Base-by-base conservation (phyloP, 2,329 filamentous ascomycete genomes). In the Verticillium dahliae region DNA sequence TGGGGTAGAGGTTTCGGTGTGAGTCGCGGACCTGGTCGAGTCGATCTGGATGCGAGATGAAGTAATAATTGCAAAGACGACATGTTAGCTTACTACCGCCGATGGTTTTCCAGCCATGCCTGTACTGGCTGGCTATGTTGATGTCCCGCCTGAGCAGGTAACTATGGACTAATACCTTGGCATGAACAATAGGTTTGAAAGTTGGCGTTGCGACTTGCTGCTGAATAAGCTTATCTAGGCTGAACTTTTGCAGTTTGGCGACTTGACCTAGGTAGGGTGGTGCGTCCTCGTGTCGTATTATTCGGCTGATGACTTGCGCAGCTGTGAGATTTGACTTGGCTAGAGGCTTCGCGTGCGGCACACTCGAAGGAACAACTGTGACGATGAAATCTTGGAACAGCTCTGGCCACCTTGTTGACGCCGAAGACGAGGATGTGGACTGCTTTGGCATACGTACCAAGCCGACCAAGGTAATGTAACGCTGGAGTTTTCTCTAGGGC, bases 1-100 rank as follows among this genome's bases (percentile, higher is more conserved):
- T 71, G 15, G 58, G n/a, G 50, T 79, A 79, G 0, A 79, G 56
- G 5, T 79, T 79, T 0, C 67, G 62, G 54, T 78, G 76, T 0
- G 70, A 65, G 2, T 67, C 38, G 0, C 76, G 69, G 1, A 73
- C 70, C 22, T 58, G 50, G 10, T 57, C 60, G 2, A 77, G 68
- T 0, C 67, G 62, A 2, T 67, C 62, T 0, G 65, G 65, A 38
- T 72, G 69, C 0, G 65, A 65, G 1, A 60, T 58, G n/a, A 79
- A 75, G 58, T 76, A 79, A 57, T 73, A 71, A 3, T 66, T 50
- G 33, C 77, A 79, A 1, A 79, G 69, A 0, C 70, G 68, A 38
- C 77, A 79, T 0, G 75, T 73, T 0, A 75, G 75, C 63, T 79
- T 79, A 66, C 75, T 77, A 34, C 67, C 69, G 0, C 75, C 76